Base-by-base conservation (phyloP, 1,139 yeast genomes). In the Yamadazyma trypodendri region DNA sequence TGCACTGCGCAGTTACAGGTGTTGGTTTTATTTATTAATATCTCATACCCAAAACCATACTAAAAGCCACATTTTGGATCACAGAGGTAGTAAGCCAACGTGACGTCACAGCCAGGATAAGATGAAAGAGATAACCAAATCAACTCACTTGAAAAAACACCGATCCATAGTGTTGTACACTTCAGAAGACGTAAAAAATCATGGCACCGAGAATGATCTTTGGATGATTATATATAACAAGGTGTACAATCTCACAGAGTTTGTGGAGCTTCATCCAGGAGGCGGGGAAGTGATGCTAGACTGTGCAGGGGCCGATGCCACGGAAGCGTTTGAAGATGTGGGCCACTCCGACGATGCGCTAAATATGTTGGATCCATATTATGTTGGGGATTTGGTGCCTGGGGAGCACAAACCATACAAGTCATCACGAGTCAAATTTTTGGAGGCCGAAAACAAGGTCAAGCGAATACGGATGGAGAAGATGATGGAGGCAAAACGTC, bases 281-380 rank as follows among this genome's bases (percentile, higher is more conserved):
- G 89, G 89, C 2, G 72, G 76, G 0, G 87, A 80, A 46, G 84
- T 82, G 5, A 58, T 83, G 32, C 60, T 77, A 43, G 86, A 81
- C 43, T 81, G 83, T 55, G 87, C 80, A 6, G 90, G 90, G 0
- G 75, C 72, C n/a, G 89, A 83, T 58, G 87, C 84, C 6, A 79
- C 88, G 0, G 75, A 65, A 42, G 76, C 78, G 6, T 79, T 78
- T 51, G 75, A 68, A 43, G 77, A 72, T 45, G 77, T 72, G 15
- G 74, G 66, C n/a, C 77, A 72, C 51, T 67, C 74, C 2, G 66
- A 66, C 35, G 68, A 61, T 43, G 76, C 77, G 2, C 50, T 63
- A 14, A 53, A 55, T 29, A 67, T 71, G 74, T 49, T 72, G 6
- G 54, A 45, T 6, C 74, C 75, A 2, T 67, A 60, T 46, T 60